phyloP scores from a whole-genome alignment of 805 yeast species.

The Saturnispora dispora region DNA sequence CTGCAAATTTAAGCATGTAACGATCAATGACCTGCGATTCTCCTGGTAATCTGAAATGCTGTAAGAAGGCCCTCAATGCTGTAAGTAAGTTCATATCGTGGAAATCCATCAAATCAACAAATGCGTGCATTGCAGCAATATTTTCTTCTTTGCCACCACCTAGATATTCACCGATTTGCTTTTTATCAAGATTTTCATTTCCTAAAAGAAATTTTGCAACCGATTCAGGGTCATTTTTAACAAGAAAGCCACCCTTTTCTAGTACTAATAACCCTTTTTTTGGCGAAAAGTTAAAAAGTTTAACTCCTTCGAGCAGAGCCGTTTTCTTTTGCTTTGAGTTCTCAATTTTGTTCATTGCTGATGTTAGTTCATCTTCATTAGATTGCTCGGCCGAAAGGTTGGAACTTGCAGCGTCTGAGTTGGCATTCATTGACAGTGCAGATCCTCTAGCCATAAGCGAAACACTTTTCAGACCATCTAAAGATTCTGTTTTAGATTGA shows the following conservation, averaged over 20 bases:
- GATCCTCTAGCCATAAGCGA: conserved; percentile 2
- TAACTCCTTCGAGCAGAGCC: conserved; percentile 66
- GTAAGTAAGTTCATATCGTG: conserved; percentile 61
- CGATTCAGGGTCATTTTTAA: conserved; percentile 48
- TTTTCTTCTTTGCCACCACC: conserved; percentile 82
- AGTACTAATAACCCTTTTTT: conserved; percentile 65
- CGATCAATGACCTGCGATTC: conserved; percentile 97
- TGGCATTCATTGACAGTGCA: conserved; percentile 1
- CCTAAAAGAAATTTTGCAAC: conserved; percentile 67
- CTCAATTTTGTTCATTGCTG: conserved; percentile 81
- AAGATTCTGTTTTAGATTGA: not conserved
- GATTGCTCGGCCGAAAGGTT: conserved; percentile 16
- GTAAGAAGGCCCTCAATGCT: conserved; percentile 77
- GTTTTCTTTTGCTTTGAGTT: conserved; percentile 75
- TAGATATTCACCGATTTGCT: conserved; percentile 79
- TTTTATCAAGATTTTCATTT: conserved; percentile 68
- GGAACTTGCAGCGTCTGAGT: conserved; percentile 23
- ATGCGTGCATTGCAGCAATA: conserved; percentile 82
- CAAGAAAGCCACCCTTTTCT: conserved; percentile 53
- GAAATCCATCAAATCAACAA: conserved; percentile 84
- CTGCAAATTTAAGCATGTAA: conserved; percentile 94
- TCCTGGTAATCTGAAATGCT: conserved; percentile 89
- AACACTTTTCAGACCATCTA: conserved; percentile 9
- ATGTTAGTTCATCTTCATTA: conserved; percentile 32
- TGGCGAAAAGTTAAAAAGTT: conserved; percentile 77